These are phyloP conservation scores for Tricholoma sp. DNA, from an alignment of 768 basidiomycete species.

Conservation along the genomic window DNA sequence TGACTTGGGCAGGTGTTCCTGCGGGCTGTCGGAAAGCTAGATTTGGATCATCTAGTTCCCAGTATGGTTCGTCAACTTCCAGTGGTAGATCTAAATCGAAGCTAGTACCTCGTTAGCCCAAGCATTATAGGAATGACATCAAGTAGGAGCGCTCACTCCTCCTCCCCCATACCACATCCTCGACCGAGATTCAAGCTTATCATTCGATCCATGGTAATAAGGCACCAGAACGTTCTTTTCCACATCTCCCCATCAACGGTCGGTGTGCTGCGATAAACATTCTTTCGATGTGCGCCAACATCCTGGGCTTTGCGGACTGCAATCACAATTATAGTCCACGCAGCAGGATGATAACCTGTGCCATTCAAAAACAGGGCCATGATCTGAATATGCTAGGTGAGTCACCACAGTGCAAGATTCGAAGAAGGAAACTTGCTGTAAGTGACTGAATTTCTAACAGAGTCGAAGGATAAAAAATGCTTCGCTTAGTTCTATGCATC, in stretches of 20 bases:
- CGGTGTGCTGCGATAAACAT: slow-evolving; percentile 42
- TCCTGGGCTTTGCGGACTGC: slow-evolving; percentile 67
- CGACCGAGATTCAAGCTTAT: slow-evolving; percentile 51
- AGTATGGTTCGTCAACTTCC: slow-evolving; percentile 81
- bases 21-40: slow-evolving; percentile 64
- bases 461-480: slow-evolving; percentile 49
- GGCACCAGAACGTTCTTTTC: slow-evolving; percentile 76
- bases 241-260: slow-evolving; percentile 54
- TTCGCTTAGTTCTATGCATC: slow-evolving; percentile 44
- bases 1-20: slow-evolving; percentile 48
- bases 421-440: slow-evolving; percentile 31
- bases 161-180: slow-evolving; percentile 51
- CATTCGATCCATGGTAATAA: slow-evolving; percentile 57
- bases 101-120: slow-evolving; percentile 31
- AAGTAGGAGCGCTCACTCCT: slow-evolving; percentile 48
- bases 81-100: slow-evolving; percentile 80
- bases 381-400: slow-evolving; percentile 28
- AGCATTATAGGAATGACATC: neutral
- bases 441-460: slow-evolving; percentile 62
- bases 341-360: slow-evolving; percentile 40
- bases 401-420: neutral
- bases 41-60: slow-evolving; percentile 49
- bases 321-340: slow-evolving; percentile 50
- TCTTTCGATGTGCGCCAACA: slow-evolving; percentile 69
- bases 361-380: slow-evolving; percentile 52